These are phyloP conservation scores for Lophiostoma macrostomum DNA, from an alignment of 495 filamentous ascomycete species.

Conservation along the genomic window DNA sequence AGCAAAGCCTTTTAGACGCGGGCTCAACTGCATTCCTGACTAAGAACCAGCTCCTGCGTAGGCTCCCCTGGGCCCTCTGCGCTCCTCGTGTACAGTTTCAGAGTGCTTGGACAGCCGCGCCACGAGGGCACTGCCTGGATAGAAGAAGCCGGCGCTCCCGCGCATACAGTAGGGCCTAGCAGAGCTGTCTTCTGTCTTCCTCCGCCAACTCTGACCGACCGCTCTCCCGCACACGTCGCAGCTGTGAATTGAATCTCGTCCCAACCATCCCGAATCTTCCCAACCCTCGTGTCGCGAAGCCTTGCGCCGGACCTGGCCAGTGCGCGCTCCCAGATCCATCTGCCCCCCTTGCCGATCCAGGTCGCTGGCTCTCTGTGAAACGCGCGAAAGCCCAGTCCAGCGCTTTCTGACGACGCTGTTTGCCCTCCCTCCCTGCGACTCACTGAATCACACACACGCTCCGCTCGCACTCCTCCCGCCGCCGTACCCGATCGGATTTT, in stretches of 20 bases:
- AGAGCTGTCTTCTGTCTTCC: neutral
- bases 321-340: neutral
- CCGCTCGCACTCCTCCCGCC: neutral
- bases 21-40: too few relatives aligned
- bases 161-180: too few relatives aligned
- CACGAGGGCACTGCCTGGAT: neutral
- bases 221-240: neutral
- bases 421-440: neutral
- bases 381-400: constrained; percentile 4
- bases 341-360: constrained; percentile 20
- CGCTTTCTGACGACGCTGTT: neutral
- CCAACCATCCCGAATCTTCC: neutral
- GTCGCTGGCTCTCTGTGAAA: constrained; percentile 14
- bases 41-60: too few relatives aligned
- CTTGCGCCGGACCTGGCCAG: neutral
- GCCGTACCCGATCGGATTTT: constrained; percentile 1
- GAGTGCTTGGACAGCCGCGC: neutral
- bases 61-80: too few relatives aligned
- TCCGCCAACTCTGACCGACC: too few relatives aligned
- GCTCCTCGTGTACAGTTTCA: neutral
- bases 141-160: too few relatives aligned
- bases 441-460: neutral
- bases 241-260: neutral
- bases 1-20: too few relatives aligned
- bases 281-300: neutral